Evolutionary conservation across 805 yeast species (phyloP).

Genomic region (Starmerella khaoyaiensis): DNA sequence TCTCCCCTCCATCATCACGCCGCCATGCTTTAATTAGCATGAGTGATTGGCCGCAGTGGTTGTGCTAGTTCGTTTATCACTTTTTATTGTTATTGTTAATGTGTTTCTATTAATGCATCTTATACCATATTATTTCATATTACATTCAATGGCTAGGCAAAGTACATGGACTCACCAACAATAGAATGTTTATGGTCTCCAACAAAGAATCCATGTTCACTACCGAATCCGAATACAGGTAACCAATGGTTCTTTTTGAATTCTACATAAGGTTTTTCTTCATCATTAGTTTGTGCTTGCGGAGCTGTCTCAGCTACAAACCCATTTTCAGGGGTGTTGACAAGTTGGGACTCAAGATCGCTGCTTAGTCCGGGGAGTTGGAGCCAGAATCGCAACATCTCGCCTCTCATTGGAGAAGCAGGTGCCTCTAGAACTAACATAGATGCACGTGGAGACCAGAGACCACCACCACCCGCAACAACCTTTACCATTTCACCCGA

Average conservation of each 20-base stretch:
- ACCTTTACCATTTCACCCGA: constrained; percentile 35
- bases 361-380: constrained; percentile 11
- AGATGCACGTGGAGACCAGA: constrained; percentile 59
- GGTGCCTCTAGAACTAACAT: constrained; percentile 54
- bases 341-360: constrained; percentile 17
- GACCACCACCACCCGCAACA: constrained; percentile 66
- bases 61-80: neutral
- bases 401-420: constrained; percentile 37
- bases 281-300: constrained; percentile 19
- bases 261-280: constrained; percentile 15
- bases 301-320: constrained; percentile 24
- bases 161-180: constrained; percentile 21
- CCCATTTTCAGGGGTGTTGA: constrained; percentile 10
- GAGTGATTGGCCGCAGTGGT: constrained; percentile 10
- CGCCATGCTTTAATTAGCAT: too few relatives aligned
- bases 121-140: neutral
- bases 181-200: constrained; percentile 24
- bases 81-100: neutral
- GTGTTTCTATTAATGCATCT: constrained; percentile 2
- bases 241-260: constrained; percentile 16
- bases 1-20: too few relatives aligned
- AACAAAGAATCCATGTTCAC: constrained; percentile 26
- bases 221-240: constrained; percentile 25
- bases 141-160: neutral
- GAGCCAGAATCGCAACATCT: constrained; percentile 33